These are phyloP conservation scores for Apiosordaria backusii DNA, from an alignment of 495 filamentous ascomycete genomes.

Conservation along the genomic window DNA sequence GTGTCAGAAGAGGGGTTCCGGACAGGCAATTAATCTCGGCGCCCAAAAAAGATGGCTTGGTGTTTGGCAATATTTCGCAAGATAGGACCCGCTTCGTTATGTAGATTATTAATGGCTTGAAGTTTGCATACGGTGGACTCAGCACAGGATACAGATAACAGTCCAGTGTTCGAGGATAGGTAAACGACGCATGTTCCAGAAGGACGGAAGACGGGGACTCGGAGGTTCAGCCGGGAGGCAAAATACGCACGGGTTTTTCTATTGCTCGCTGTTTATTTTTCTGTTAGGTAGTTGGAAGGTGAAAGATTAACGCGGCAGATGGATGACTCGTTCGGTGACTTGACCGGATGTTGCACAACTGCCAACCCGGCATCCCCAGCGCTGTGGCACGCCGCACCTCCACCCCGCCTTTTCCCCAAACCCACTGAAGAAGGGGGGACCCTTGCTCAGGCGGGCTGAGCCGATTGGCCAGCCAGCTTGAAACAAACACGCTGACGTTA, in stretches of 20 bases:
- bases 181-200: neutral
- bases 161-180: neutral
- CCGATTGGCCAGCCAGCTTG: constrained; percentile 21
- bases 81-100: neutral
- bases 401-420: neutral
- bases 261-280: neutral
- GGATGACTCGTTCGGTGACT: constrained; percentile 24
- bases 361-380: neutral
- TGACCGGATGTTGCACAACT: neutral
- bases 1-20: neutral
- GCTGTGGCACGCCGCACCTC: neutral
- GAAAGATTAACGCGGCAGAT: neutral
- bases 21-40: neutral
- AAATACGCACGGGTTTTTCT: neutral
- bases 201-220: neutral
- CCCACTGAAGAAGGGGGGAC: neutral
- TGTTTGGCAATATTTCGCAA: neutral
- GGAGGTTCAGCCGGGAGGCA: neutral
- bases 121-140: neutral
- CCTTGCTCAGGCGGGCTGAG: constrained; percentile 16
- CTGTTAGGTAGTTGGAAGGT: neutral
- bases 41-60: neutral
- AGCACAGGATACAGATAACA: neutral
- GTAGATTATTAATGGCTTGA: neutral
- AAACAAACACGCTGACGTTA: constrained; percentile 1